Evolutionary conservation across 2,329 filamentous ascomycete species (phyloP), one percentile per base, ranked within the genome.

Genomic region (Dactylellina parvicollis): DNA sequence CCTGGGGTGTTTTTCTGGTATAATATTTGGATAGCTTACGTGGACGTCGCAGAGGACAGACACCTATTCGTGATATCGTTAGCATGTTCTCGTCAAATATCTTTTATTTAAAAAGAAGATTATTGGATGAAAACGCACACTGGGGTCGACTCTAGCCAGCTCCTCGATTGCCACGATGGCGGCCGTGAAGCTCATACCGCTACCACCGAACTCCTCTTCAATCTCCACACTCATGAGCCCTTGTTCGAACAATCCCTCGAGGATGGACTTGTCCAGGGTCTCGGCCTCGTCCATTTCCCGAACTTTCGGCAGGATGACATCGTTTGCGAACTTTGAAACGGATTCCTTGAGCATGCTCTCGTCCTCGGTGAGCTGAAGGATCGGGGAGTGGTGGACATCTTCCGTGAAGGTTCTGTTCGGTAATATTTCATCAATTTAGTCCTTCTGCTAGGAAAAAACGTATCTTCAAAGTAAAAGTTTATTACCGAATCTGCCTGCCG

Each of bases 241-340:
- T 80, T 98, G 93, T 84, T 99, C 95, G 79, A 99, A 99, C 57
- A 96, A 86, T 82, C 95, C 91, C 83, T 96, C 92, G 4, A 99
- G 90, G 5, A 99, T 82, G 1, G 86, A 81, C 0, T 92, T 89
- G 81, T 98, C 95, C 95, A 99, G 98, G 67, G 86, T 82, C 85
- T 99, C 95, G 28, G 90, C 89, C 85, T 99, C 95, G 81, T 99
- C 95, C 95, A 99, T 99, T 16, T 96, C 93, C 67, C 95, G 91
- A 9, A 92, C 93, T 81, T 92, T 94, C 61, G 95, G 95, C 56
- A 93, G 87, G 77, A 99, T 90, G 28, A 92, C 87, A 64, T 97
- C 92, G 79, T 87, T 88, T 76, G 95, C 92, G 79, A 98, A 98
- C 82, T 95, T 96, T 78, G 88, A 88, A 3, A 99, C 94, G 0